Conservation (phyloP, 768 basidiomycete species). For the Rhodotorula graminis region DNA sequence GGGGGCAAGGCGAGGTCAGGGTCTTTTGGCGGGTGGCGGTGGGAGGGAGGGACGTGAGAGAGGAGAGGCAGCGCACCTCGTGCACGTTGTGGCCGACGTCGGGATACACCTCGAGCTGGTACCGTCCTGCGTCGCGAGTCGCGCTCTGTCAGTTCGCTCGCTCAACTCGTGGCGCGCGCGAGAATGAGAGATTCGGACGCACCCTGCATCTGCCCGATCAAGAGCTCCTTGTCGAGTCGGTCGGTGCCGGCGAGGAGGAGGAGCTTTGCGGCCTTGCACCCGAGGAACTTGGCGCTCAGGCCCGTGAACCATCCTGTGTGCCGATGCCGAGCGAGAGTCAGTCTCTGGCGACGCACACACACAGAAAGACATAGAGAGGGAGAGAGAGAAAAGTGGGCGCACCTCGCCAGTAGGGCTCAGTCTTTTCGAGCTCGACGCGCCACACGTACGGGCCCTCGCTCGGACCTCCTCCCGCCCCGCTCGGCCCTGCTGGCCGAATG, state of each 20-base stretch:
- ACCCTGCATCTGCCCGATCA: constrained; percentile 95
- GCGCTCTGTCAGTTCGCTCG: too few relatives aligned
- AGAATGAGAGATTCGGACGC: neutral
- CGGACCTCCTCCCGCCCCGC: constrained; percentile 41
- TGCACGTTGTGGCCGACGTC: constrained; percentile 91
- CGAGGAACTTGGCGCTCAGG: constrained; percentile 72
- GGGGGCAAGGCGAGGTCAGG: too few relatives aligned
- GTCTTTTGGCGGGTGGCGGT: too few relatives aligned
- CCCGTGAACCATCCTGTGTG: constrained; percentile 80
- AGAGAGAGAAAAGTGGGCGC: neutral
- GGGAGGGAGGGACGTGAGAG: constrained; percentile 57
- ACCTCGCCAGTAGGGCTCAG: constrained; percentile 88
- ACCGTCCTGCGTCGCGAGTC: constrained; percentile 57
- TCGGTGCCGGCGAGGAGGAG: constrained; percentile 90
- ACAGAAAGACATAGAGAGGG: neutral
- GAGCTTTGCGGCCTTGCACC: constrained; percentile 71
- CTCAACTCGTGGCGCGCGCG: too few relatives aligned
- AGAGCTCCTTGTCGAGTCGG: constrained; percentile 81
- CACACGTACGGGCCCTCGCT: constrained; percentile 56
- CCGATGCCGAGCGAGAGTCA: too few relatives aligned
- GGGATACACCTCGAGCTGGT: constrained; percentile 81
- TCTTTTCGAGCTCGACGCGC: constrained; percentile 76
- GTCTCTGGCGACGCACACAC: too few relatives aligned
- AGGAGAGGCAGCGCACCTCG: constrained; percentile 57
- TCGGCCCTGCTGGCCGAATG: constrained; percentile 52